Evolutionary conservation across 2,329 filamentous ascomycete genomes (phyloP).

Genomic region (Ophiostoma himal-ulmi): DNA sequence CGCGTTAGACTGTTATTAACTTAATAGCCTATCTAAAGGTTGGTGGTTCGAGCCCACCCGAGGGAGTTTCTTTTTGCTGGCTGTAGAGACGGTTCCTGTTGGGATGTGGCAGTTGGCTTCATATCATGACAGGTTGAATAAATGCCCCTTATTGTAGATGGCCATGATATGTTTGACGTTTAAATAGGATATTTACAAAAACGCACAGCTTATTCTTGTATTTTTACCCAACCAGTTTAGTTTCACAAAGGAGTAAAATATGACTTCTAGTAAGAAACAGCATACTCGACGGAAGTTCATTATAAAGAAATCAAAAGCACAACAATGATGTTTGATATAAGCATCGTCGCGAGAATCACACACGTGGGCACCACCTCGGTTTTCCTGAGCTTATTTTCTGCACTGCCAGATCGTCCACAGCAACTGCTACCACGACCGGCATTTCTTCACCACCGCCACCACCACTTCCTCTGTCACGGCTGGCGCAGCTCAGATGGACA

Average conservation of each 20-base stretch:
- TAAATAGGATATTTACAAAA: no score
- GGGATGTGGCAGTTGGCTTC: no score
- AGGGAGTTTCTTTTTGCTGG: slow-evolving; percentile 11
- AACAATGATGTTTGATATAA: not conserved
- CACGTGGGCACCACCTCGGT: not conserved
- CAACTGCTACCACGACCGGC: not conserved
- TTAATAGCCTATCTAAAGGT: slow-evolving; percentile 14
- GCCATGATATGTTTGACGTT: no score
- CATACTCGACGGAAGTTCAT: no score
- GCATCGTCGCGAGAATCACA: not conserved
- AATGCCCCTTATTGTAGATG: no score
- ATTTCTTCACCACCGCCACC: not conserved
- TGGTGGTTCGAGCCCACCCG: slow-evolving; percentile 15
- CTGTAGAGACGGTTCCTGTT: no score
- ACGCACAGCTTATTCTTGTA: no score
- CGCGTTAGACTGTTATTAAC: slow-evolving; percentile 14
- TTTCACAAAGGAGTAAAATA: no score
- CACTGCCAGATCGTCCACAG: not conserved
- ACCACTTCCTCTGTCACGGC: not conserved
- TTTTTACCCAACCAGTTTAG: no score
- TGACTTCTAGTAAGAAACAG: no score
- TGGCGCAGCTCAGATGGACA: not conserved
- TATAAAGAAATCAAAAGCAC: no score
- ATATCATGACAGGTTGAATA: no score
- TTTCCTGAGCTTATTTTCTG: not conserved